Evolutionary conservation across 345 rosid species (phyloP).

Genomic region (Arabis hirsuta): DNA sequence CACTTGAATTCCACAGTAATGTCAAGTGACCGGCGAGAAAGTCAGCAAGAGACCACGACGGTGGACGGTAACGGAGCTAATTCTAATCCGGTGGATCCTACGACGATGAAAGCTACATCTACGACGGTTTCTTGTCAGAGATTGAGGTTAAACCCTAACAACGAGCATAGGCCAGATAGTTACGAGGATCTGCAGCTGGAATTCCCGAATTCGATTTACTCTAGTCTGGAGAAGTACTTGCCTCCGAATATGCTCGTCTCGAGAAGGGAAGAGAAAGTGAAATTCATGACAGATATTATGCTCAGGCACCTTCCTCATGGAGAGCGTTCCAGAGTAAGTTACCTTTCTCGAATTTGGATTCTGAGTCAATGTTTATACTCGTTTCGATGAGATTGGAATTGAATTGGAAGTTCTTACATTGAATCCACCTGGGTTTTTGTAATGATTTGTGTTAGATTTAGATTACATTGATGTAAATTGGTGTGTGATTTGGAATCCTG

Average conservation of each 20-base stretch:
- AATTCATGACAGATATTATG: slow-evolving; percentile 78
- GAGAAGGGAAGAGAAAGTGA: slow-evolving; percentile 64
- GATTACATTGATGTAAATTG: slow-evolving; percentile 2
- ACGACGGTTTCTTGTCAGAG: slow-evolving; percentile 46
- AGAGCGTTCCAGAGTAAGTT: slow-evolving; percentile 72
- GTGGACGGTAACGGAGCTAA: slow-evolving; percentile 51
- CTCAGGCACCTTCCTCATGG: slow-evolving; percentile 76
- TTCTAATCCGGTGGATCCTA: slow-evolving; percentile 12
- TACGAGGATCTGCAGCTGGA: slow-evolving; percentile 77
- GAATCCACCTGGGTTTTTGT: neutral
- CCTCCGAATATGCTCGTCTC: slow-evolving; percentile 60
- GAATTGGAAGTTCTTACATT: neutral
- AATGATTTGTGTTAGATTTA: neutral
- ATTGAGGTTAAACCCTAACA: slow-evolving; percentile 65
- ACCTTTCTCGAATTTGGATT: neutral
- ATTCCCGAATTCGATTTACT: slow-evolving; percentile 70
- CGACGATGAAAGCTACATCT: slow-evolving; percentile 3
- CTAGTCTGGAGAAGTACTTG: slow-evolving; percentile 77
- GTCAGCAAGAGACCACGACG: slow-evolving; percentile 30
- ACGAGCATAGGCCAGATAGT: slow-evolving; percentile 74
- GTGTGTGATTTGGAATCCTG: neutral
- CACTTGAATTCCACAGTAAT: slow-evolving; percentile 1
- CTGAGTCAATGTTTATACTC: neutral
- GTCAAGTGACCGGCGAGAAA: slow-evolving; percentile 40
- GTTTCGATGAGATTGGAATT: neutral